A percentile compares a stretch with the other conserved stretches of the same genome.
These are phyloP conservation scores for Polyporus arcularius DNA, from an alignment of 768 basidiomycete species.

Conservation along the genomic window DNA sequence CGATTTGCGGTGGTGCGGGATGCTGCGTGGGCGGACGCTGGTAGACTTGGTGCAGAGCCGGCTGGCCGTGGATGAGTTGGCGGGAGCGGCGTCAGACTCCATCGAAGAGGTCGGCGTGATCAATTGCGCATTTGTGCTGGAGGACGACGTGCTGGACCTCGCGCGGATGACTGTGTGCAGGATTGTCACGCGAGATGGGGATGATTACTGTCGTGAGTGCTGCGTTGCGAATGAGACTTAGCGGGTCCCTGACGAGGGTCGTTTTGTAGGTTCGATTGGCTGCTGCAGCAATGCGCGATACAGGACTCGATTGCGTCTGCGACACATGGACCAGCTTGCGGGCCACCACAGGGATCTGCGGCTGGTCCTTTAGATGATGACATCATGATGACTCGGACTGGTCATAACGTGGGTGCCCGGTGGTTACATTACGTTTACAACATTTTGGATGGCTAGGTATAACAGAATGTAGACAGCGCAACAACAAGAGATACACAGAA, in stretches of 20 bases:
- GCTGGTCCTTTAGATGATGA: conserved; percentile 19
- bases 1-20: conserved; percentile 62
- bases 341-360: conserved; percentile 17
- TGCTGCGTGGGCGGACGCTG: conserved; percentile 51
- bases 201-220: conserved; percentile 58
- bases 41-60: conserved; percentile 51
- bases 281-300: conserved; percentile 62
- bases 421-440: too few relatives aligned
- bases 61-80: conserved; percentile 9
- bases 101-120: conserved; percentile 53
- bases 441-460: too few relatives aligned
- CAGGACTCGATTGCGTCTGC: conserved; percentile 48
- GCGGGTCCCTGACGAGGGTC: not conserved
- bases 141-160: conserved; percentile 53
- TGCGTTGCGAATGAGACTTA: not conserved
- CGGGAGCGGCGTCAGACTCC: conserved; percentile 20
- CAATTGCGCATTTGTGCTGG: conserved; percentile 58
- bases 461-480: too few relatives aligned
- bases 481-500: too few relatives aligned
- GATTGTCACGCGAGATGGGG: conserved; percentile 40
- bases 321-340: conserved; percentile 29
- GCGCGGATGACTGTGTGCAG: conserved; percentile 49
- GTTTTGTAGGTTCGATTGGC: conserved; percentile 40
- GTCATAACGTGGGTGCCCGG: too few relatives aligned
- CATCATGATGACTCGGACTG: too few relatives aligned